Conservation (phyloP, 2,329 filamentous ascomycete genomes). For the Aspergillus terreus region DNA sequence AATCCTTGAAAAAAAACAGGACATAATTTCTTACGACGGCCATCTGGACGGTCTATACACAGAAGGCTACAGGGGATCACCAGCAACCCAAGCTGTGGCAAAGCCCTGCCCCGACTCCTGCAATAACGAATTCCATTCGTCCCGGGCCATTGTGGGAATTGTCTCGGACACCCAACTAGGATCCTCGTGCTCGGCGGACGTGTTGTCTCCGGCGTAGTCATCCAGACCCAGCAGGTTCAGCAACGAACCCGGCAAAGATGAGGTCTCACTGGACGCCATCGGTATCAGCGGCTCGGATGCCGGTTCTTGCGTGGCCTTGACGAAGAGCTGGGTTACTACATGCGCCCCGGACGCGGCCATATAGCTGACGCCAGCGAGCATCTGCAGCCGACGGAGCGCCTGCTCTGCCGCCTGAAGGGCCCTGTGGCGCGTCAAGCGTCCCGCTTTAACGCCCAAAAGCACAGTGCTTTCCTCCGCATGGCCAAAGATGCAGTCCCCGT, state of each 20-base stretch:
- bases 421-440: background rate
- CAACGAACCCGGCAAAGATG: background rate
- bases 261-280: background rate
- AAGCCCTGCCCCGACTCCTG: background rate
- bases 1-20: too few species aligned
- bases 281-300: background rate
- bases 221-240: slow-evolving; percentile 1
- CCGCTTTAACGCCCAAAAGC: too few species aligned
- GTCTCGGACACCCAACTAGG: background rate
- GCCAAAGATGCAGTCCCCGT: too few species aligned
- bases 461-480: too few species aligned
- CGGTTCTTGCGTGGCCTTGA: background rate
- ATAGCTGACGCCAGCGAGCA: slow-evolving; percentile 4
- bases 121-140: background rate
- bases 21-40: background rate
- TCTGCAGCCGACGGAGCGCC: slow-evolving; percentile 5
- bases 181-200: background rate
- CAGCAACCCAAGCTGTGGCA: background rate
- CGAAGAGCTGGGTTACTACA: slow-evolving; percentile 5
- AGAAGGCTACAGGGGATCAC: background rate
- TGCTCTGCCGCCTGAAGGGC: slow-evolving; percentile 5
- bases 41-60: background rate
- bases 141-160: background rate
- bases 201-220: background rate
- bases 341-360: slow-evolving; percentile 7